Evolutionary conservation across 305 asterid genomes (phyloP).

Genomic region (Fraxinus nigra): DNA sequence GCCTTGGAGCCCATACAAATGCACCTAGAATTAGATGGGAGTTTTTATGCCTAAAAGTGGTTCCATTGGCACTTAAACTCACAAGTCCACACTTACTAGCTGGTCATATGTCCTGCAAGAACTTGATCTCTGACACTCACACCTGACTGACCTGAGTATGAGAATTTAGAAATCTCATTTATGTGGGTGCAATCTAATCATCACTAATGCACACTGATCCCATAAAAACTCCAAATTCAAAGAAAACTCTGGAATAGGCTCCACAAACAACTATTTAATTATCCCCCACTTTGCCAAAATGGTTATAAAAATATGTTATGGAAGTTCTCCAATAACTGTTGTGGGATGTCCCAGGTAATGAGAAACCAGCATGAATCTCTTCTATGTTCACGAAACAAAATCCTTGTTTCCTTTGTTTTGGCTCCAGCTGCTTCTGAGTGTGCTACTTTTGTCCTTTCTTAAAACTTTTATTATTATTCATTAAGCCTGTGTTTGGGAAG

Average conservation of each 20-base stretch:
- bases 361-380: not conserved
- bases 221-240: not conserved
- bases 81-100: not conserved
- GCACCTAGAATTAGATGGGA: not conserved
- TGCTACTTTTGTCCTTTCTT: not conserved
- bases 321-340: not conserved
- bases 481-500: not conserved
- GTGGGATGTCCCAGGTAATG: not conserved
- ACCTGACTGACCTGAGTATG: not conserved
- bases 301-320: not conserved
- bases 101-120: not conserved
- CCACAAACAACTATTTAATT: not conserved
- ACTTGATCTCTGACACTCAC: not conserved
- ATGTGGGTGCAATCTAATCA: not conserved
- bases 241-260: not conserved
- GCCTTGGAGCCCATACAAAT: not conserved
- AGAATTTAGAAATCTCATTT: not conserved
- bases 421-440: slow-evolving; percentile 5
- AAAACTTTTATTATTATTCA: not conserved
- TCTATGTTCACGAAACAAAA: slow-evolving; percentile 8
- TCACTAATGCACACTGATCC: not conserved
- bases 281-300: not conserved
- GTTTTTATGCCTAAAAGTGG: not conserved
- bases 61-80: not conserved
- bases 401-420: slow-evolving; percentile 4